Conservation (phyloP, 345 rosid species). For the Corymbia maculata region DNA sequence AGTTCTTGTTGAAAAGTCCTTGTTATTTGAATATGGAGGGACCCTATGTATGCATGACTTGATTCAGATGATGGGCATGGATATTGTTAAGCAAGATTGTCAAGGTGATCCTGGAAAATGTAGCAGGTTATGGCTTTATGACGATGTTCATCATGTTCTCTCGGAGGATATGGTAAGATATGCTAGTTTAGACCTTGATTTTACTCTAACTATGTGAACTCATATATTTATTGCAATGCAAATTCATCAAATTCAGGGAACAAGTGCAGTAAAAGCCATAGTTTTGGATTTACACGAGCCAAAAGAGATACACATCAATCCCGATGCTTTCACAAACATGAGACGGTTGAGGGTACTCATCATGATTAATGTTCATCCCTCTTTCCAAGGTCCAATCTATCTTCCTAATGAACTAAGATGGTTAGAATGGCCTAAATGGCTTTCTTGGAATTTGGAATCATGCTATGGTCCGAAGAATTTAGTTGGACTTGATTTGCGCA, state of each 20-base stretch:
- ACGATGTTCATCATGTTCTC: no score
- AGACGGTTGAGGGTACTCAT: not conserved
- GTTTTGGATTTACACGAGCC: not conserved
- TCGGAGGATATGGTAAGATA: no score
- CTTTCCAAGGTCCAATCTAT: not conserved
- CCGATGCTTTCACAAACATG: not conserved
- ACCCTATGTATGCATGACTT: no score
- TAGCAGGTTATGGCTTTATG: no score
- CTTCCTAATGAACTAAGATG: not conserved
- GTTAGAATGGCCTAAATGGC: slow-evolving; percentile 2
- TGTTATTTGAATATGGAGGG: no score
- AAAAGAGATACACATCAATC: not conserved
- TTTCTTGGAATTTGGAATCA: not conserved
- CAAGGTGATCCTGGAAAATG: no score
- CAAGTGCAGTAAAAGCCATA: not conserved
- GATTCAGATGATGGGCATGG: no score
- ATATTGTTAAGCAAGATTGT: no score
- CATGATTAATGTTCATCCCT: not conserved
- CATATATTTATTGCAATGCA: not conserved
- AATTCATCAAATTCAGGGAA: not conserved
- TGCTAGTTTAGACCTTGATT: no score
- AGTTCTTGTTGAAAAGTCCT: no score
- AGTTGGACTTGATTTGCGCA: not conserved
- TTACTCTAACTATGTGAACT: no score
- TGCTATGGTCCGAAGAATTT: not conserved